A percentile compares a stretch with the other conserved stretches of the same genome.
phyloP scores from a whole-genome alignment of 495 filamentous ascomycete genomes.

The Annulohypoxylon nitens region DNA sequence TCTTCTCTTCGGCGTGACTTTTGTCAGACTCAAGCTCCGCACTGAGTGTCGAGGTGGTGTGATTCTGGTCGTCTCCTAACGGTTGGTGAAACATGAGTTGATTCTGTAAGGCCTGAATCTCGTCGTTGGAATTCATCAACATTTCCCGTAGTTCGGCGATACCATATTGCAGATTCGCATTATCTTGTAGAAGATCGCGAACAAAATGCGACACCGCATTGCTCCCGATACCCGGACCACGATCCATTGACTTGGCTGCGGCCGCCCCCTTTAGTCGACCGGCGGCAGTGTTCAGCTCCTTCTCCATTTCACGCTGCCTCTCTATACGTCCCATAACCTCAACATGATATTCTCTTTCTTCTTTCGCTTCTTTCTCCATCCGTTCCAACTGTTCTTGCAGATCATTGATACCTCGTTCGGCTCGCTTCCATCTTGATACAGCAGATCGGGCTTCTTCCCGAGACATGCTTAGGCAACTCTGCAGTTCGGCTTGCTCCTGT shows the following conservation, averaged over 20 bases:
- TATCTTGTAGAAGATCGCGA: conserved; percentile 94
- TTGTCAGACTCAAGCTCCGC: conserved; percentile 74
- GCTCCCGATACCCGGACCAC: conserved; percentile 62
- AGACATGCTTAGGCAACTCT: conserved; percentile 72
- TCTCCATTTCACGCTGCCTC: conserved; percentile 77
- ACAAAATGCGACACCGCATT: conserved; percentile 92
- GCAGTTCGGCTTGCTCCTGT: conserved; percentile 79
- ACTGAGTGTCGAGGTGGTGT: conserved; percentile 67
- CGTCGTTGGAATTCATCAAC: conserved; percentile 92
- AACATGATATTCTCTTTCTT: conserved; percentile 84
- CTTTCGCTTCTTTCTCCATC: conserved; percentile 85
- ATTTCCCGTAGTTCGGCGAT: conserved; percentile 92
- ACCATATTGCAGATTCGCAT: conserved; percentile 89
- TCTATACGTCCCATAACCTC: conserved; percentile 87
- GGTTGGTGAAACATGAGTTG: conserved; percentile 87
- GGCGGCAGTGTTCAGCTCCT: conserved; percentile 80
- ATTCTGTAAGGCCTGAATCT: conserved; percentile 87
- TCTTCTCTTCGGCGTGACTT: conserved; percentile 53
- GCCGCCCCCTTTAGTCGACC: conserved; percentile 83
- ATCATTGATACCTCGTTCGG: conserved; percentile 77
- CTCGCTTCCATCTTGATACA: conserved; percentile 82
- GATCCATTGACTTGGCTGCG: conserved; percentile 70
- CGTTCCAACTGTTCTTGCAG: conserved; percentile 88
- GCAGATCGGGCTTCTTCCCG: conserved; percentile 80
- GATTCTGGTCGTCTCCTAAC: conserved; percentile 56